A percentile compares a stretch with the other conserved stretches of the same genome.
These are phyloP conservation scores for Moesziomyces sp. DNA, from an alignment of 1,284 basidiomycete species.

Conservation along the genomic window DNA sequence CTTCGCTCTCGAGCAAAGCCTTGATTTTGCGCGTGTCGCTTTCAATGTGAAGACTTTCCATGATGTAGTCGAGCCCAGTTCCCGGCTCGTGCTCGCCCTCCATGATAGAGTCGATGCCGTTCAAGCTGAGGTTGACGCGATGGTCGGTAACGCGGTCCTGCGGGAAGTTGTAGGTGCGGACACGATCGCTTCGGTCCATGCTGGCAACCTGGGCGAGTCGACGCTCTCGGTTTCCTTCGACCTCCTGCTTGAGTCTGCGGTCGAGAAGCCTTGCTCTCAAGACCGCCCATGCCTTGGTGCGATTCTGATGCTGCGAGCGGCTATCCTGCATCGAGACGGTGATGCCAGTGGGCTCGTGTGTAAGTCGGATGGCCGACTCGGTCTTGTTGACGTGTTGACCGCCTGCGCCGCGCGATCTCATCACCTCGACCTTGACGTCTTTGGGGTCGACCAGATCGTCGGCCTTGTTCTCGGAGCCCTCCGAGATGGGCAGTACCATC, in stretches of 20 bases:
- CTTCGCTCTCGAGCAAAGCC: constrained; percentile 48
- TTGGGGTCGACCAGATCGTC: constrained; percentile 78
- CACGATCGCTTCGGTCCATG: constrained; percentile 63
- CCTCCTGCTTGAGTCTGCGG: constrained; percentile 55
- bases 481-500: constrained; percentile 61
- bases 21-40: constrained; percentile 44
- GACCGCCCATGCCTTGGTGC: constrained; percentile 64
- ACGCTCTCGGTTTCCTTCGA: constrained; percentile 52
- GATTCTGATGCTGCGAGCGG: constrained; percentile 85
- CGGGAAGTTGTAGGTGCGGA: constrained; percentile 66
- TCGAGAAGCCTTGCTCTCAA: constrained; percentile 62
- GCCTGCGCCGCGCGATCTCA: constrained; percentile 93
- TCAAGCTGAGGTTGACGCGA: constrained; percentile 58
- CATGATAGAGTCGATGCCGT: constrained; percentile 60
- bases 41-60: constrained; percentile 44
- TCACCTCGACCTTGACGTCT: constrained; percentile 89
- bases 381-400: constrained; percentile 99
- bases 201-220: constrained; percentile 61
- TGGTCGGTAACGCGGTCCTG: constrained; percentile 67
- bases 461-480: constrained; percentile 67
- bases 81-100: constrained; percentile 61
- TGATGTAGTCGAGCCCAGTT: constrained; percentile 52
- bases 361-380: constrained; percentile 95
- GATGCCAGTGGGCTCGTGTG: constrained; percentile 91
- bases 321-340: constrained; percentile 99